Base-by-base conservation (phyloP, 352 stramenopile species). In the Pythium monospermum region DNA sequence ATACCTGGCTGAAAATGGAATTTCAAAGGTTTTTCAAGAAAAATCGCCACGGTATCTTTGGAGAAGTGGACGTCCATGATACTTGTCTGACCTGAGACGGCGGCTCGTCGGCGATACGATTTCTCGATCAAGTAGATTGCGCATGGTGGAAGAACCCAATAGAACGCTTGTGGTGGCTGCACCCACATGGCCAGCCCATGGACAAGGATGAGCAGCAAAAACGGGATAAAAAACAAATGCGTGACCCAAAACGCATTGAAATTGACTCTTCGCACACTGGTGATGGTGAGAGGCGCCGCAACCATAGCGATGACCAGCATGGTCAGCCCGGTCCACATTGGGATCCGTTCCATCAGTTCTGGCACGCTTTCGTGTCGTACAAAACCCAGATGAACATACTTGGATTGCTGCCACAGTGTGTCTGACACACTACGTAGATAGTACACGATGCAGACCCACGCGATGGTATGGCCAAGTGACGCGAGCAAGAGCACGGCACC, bases 221-320 rank as follows among this genome's bases (percentile, higher is more conserved):
- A 91, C 3, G 68, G 35, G 2, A 73, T 73, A 43, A 90, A 87
- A 10, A 89, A 66, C 76, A 91, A 85, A 65, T 92, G 82, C 51
- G 74, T 83, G 69, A 78, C 85, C 79, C 77, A 90, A 48, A 92
- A 92, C 13, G 83, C 39, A 57, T 89, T 89, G 64, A 91, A 92
- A 25, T 71, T 71, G 46, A 76, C 76, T 50, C 87, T 76, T 3
- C 76, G 79, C 47, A 88, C 79, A 54, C 81, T 85, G 31, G 80
- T 73, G 52, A 87, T 86, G 26, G 77, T 76, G 0, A 85, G 49
- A 6, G 81, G 78, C 56, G 90, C 84, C 44, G 79, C 86, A 25
- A 92, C 71, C 37, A 58, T 53, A 2, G 75, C 80, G 53, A 88
- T 86, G 1, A 75, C 16, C 5, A 92, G 31, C n/a, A 92, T 61